These are phyloP conservation scores for Pestalotiopsis sp. DNA, from an alignment of 2,329 filamentous ascomycete species.

Conservation along the genomic window DNA sequence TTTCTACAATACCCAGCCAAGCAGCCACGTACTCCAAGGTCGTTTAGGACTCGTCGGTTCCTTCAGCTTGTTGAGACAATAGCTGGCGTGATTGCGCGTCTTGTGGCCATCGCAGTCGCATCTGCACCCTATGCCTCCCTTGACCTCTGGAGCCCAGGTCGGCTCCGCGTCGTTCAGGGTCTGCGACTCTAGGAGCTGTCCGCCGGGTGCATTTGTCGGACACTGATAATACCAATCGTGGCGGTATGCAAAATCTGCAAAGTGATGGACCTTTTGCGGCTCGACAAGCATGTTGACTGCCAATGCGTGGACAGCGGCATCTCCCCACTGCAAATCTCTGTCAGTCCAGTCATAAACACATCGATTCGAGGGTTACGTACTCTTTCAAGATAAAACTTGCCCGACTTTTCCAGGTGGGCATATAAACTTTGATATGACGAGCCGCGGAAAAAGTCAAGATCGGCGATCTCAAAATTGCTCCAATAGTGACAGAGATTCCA, in stretches of 20 bases:
- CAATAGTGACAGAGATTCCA: conserved; percentile 50
- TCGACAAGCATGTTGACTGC: conserved; percentile 43
- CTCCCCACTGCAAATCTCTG: conserved; percentile 38
- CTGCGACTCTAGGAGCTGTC: conserved; percentile 35
- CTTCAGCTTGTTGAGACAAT: conserved; percentile 8
- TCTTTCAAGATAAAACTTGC: conserved; percentile 46
- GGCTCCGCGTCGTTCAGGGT: conserved; percentile 27
- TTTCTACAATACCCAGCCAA: conserved; percentile 1
- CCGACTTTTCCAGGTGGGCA: conserved; percentile 40
- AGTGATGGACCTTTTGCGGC: conserved; percentile 44
- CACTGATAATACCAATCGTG: conserved; percentile 37
- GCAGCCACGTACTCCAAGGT: conserved; percentile 8
- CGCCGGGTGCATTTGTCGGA: conserved; percentile 38
- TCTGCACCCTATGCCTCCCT: conserved; percentile 9
- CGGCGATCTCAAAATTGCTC: conserved; percentile 50
- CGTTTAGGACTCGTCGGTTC: conserved; percentile 10
- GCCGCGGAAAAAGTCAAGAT: conserved; percentile 46
- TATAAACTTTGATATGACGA: conserved; percentile 42
- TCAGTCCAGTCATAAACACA: background rate
- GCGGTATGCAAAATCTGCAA: conserved; percentile 45
- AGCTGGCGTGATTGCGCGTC: background rate
- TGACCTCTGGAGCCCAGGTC: background rate
- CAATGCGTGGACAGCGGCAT: conserved; percentile 45
- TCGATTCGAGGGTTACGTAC: conserved; percentile 28
- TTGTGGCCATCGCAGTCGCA: conserved; percentile 8